Evolutionary conservation across 1,139 yeast species (phyloP).

Genomic region (Scheffersomyces parashehatae): DNA sequence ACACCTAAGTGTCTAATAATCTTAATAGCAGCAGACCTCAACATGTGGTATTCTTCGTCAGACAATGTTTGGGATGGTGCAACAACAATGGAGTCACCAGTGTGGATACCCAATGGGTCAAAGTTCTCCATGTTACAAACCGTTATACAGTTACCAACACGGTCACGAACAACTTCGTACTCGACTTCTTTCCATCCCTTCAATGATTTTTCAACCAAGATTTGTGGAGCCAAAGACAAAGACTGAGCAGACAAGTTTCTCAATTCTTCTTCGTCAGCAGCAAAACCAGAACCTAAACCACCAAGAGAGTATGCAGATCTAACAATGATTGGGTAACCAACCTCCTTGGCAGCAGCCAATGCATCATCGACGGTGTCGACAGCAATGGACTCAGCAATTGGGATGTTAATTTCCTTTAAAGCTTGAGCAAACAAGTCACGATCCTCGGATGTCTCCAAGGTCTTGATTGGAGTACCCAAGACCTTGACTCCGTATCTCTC

Average conservation of each 20-base stretch:
- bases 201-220: constrained; percentile 91
- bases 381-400: constrained; percentile 95
- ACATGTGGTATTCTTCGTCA: constrained; percentile 97
- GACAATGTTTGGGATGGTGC: constrained; percentile 98
- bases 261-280: constrained; percentile 77
- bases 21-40: constrained; percentile 95
- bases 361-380: constrained; percentile 95
- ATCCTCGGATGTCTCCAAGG: constrained; percentile 95
- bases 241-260: constrained; percentile 87
- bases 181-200: constrained; percentile 99
- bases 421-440: constrained; percentile 96
- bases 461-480: constrained; percentile 93
- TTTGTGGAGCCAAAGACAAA: constrained; percentile 87
- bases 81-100: constrained; percentile 98
- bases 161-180: constrained; percentile 97
- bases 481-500: constrained; percentile 91
- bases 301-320: constrained; percentile 98
- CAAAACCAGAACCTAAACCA: constrained; percentile 98
- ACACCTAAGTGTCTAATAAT: constrained; percentile 97
- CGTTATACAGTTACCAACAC: constrained; percentile 95
- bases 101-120: constrained; percentile 96
- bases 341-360: constrained; percentile 75
- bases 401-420: constrained; percentile 87
- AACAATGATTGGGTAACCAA: constrained; percentile 95
- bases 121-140: constrained; percentile 99